Base-by-base conservation (phyloP, 177 flowering plant genomes). In the Vitis hybrid region DNA sequence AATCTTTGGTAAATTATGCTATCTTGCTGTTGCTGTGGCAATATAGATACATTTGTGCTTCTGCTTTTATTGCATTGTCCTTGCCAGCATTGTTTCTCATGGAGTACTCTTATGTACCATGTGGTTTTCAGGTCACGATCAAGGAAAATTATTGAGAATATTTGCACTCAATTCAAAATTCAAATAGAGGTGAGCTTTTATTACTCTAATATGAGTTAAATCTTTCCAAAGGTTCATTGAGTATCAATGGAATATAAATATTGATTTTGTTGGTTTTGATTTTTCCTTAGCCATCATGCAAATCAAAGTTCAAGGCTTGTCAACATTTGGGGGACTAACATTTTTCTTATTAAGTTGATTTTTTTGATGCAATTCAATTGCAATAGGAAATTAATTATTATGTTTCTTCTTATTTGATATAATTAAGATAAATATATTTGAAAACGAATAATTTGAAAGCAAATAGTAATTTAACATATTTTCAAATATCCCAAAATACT, bases 161-260 rank as follows among this genome's bases (percentile, higher is more conserved):
- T 87, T 64, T 56, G 84, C 68, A 34, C 68, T n/a, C 83, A 91
- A 70, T 90, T 91, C 76, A 88, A 84, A 70, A 90, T 93, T 68
- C 69, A 76, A 75, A 80, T 90, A 78, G 83, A 90, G 90, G 99
- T 90, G 16, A 75, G 71, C 22, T 67, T 56, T 15, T 60, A n/a
- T 52, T 5, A 31, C 5, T 34, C 34, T 39, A 11, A 2, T 10
- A 31, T 49, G 2, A 31, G 5, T 65, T 20, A 14, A 53, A 26
- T 29, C 45, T 63, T 58, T 52, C 10, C 34, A 26, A 48, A 55
- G 57, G 10, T 64, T 31, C 26, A 29, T 64, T 16, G 16, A 10
- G 18, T 62, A 15, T 14, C 29, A 29, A 62, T 39, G 22, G 29
- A 13, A n/a, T 57, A 57, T 19, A 14, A 19, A 22, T 18, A 10